Conservation (phyloP, 2,329 filamentous ascomycete genomes). For the Hypomyces rosellus region DNA sequence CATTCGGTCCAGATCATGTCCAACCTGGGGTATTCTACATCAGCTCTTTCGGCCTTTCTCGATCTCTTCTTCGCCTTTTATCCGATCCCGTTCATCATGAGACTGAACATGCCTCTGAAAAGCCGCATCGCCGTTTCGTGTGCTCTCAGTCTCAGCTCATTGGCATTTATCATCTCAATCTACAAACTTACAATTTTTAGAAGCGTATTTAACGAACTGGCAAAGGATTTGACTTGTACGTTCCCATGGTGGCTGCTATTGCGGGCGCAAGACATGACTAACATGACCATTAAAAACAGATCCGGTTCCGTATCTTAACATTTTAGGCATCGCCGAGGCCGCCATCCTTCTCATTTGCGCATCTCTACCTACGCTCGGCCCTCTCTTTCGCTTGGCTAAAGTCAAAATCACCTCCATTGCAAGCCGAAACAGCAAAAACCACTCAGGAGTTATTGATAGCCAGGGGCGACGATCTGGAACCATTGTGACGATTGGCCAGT, state of each 20-base stretch:
- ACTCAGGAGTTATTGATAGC: conserved; percentile 8
- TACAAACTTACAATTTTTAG: conserved; percentile 22
- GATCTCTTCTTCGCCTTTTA: conserved; percentile 22
- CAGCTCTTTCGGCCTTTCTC: conserved; percentile 21
- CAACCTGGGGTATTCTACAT: conserved; percentile 20
- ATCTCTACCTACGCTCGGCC: conserved; percentile 19
- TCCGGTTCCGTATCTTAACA: conserved; percentile 19
- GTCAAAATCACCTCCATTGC: conserved; percentile 14
- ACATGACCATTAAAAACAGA: conserved; percentile 6
- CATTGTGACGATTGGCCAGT: conserved; percentile 1
- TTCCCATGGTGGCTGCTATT: neutral
- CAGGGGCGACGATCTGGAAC: neutral
- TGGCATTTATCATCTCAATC: conserved; percentile 19
- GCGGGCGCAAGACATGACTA: neutral
- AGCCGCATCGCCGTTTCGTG: conserved; percentile 17
- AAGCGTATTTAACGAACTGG: conserved; percentile 17
- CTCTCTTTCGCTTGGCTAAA: conserved; percentile 16
- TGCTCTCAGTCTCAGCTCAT: conserved; percentile 18
- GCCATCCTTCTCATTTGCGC: conserved; percentile 20
- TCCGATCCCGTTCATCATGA: conserved; percentile 21
- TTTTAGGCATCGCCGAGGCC: conserved; percentile 20
- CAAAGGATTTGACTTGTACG: conserved; percentile 19
- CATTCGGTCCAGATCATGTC: conserved; percentile 16
- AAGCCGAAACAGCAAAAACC: conserved; percentile 6
- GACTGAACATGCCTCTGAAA: conserved; percentile 20